Evolutionary conservation across 352 stramenopile species (phyloP), one percentile per base, ranked within the genome.

Genomic region (Sclerospora graminicola): DNA sequence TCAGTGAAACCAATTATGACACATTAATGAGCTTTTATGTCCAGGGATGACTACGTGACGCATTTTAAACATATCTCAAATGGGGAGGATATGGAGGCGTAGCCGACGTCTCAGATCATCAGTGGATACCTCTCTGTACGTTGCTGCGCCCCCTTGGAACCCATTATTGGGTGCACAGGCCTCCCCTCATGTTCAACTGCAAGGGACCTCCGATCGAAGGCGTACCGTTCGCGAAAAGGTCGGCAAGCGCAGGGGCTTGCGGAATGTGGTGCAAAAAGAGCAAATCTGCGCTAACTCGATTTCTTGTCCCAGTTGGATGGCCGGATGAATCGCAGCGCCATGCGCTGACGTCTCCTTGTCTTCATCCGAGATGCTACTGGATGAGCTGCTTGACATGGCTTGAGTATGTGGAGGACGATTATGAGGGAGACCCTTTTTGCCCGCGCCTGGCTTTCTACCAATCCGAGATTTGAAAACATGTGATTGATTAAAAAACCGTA

Each of bases 191-290:
- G 19, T 21, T 24, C 8, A 11, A 19, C 9, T 13, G 18, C 11
- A 8, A 31, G 15, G 11, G 15, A 18, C 26, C 31, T n/a, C 15
- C 45, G 47, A 43, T 13, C n/a, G 37, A 49, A 35, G 37, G 20
- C 61, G 45, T 78, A 91, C 80, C 74, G 72, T 82, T 50, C 80
- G 70, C 32, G 74, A 76, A 53, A 91, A 85, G 44, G 35, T 45
- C 21, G 74, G 67, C 16, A 91, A 67, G 43, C 81, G 82, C 46
- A 91, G 53, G 21, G 75, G 73, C 58, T 51, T 42, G 42, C 72
- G 74, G 54, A 91, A 91, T 10, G 72, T 73, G 41, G 56, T 27
- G 43, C 76, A 87, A 70, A 91, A 91, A 46, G 82, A 66, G 45
- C 66, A 80, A 37, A 82, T 63, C 60, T 88, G 76, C 31, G 80